Conservation (phyloP, 1,284 basidiomycete species). For the Ganoderma leucocontextum region DNA sequence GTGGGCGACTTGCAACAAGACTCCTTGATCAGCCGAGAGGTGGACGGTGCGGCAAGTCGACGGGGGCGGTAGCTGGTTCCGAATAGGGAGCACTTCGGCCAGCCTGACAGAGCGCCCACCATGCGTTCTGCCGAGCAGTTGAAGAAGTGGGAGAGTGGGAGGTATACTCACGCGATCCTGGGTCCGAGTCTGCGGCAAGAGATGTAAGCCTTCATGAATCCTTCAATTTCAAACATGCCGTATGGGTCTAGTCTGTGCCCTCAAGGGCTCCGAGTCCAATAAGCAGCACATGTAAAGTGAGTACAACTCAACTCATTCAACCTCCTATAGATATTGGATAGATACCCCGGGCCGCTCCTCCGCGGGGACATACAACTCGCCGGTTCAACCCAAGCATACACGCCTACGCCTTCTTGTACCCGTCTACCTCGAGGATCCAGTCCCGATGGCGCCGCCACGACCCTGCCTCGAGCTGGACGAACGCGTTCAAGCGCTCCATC, state of each 20-base stretch:
- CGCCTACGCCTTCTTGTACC: constrained; percentile 23
- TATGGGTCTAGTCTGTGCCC: background rate
- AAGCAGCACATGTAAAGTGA: background rate
- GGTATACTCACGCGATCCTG: too few relatives aligned
- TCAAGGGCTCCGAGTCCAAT: background rate
- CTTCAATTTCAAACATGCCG: background rate
- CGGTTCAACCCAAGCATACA: background rate
- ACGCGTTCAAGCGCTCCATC: constrained; percentile 44
- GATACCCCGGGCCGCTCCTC: background rate
- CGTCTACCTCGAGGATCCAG: constrained; percentile 43
- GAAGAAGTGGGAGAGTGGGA: too few relatives aligned
- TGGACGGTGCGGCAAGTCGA: too few relatives aligned
- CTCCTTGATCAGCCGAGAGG: too few relatives aligned
- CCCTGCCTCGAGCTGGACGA: constrained; percentile 50
- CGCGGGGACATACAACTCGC: background rate
- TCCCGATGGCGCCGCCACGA: constrained; percentile 51
- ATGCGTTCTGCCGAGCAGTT: too few relatives aligned
- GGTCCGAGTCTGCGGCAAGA: too few relatives aligned
- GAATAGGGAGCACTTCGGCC: too few relatives aligned
- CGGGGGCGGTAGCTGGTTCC: too few relatives aligned
- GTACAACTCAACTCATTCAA: background rate
- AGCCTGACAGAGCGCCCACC: too few relatives aligned
- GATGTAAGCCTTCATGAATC: background rate
- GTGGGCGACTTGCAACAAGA: too few relatives aligned
- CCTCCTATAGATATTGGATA: background rate